phyloP scores from a whole-genome alignment of 495 filamentous ascomycete genomes.

The Aspergillus hancockii region DNA sequence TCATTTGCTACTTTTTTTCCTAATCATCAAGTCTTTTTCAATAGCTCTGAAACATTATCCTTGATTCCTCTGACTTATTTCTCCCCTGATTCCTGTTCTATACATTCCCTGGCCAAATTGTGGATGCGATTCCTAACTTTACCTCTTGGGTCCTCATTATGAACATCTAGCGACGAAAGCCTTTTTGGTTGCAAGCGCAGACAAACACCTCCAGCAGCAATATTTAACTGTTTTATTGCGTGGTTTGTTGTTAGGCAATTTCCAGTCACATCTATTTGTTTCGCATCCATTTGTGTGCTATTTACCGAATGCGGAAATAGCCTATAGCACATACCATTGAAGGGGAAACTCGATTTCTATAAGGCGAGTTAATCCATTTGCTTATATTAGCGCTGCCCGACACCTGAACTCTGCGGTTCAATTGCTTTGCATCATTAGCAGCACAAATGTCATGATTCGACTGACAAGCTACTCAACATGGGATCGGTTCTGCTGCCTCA shows the following conservation, averaged over 20 bases:
- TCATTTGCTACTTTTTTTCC: conserved; percentile 10
- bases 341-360: not conserved
- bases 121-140: conserved; percentile 9
- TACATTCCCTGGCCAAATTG: not conserved
- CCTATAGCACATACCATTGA: conserved; percentile 7
- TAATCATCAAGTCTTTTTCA: not conserved
- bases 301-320: conserved; percentile 19
- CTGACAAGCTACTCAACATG: conserved; percentile 16
- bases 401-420: not conserved
- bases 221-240: not conserved
- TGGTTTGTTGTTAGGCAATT: not conserved
- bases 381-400: not conserved
- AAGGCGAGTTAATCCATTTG: not conserved
- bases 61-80: not conserved
- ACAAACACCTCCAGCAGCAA: not conserved
- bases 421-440: not conserved
- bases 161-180: conserved; percentile 9
- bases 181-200: not conserved
- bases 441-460: conserved; percentile 14
- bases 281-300: conserved; percentile 7
- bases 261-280: not conserved
- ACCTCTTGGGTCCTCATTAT: conserved; percentile 7
- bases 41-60: not conserved
- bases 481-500: conserved; percentile 21
- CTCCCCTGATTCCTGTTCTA: not conserved